Percentiles rank a stretch among this genome's conserved stretches.
Evolutionary conservation across 306 rosid genomes (phyloP).

Genomic region (Trifolium repens): DNA sequence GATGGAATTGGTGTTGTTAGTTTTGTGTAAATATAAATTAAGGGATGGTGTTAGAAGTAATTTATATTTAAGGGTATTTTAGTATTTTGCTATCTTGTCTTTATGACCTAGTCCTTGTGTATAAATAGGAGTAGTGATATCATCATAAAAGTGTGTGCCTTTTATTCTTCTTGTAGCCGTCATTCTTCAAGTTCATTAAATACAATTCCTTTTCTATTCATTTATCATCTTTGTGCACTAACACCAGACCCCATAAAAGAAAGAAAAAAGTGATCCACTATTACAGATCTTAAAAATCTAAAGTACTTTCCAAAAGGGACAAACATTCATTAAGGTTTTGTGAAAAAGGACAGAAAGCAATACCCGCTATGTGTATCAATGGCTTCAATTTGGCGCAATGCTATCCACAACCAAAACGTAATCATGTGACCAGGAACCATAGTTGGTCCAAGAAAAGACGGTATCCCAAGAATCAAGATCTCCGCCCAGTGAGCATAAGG

Average conservation of each 20-base stretch:
- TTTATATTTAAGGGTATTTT: too few species aligned
- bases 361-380: conserved; percentile 96
- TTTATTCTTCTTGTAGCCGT: too few species aligned
- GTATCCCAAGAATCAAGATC: conserved; percentile 88
- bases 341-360: not conserved
- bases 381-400: conserved; percentile 89
- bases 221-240: too few species aligned
- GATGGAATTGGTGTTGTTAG: too few species aligned
- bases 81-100: too few species aligned
- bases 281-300: conserved; percentile 56
- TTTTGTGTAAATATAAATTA: too few species aligned
- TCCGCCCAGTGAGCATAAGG: conserved; percentile 98
- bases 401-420: conserved; percentile 94
- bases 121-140: too few species aligned
- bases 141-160: too few species aligned
- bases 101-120: too few species aligned
- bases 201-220: too few species aligned
- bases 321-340: conserved; percentile 31
- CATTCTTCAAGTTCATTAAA: too few species aligned
- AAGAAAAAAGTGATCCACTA: conserved; percentile 47
- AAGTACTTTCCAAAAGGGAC: conserved; percentile 47
- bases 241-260: conserved; percentile 37
- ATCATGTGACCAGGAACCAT: conserved; percentile 91
- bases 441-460: conserved; percentile 95
- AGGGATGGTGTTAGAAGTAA: too few species aligned